Evolutionary conservation across 2,329 filamentous ascomycete genomes (phyloP).

Genomic region (Cytospora chrysosperma): DNA sequence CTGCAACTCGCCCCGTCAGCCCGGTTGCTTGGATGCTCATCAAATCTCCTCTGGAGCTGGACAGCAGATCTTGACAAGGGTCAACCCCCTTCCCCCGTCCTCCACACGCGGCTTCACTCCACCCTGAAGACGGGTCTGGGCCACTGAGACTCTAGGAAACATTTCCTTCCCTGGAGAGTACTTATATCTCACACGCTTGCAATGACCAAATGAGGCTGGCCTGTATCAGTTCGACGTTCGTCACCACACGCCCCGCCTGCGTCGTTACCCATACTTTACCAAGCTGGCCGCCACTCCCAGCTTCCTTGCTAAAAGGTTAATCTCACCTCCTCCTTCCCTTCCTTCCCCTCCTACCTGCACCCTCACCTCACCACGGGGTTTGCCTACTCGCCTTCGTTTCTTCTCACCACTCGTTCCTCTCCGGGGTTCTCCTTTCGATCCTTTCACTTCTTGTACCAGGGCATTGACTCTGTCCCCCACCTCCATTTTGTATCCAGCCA

Average conservation of each 20-base stretch:
- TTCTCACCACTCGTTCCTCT: slow-evolving; percentile 21
- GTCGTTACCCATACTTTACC: slow-evolving; percentile 38
- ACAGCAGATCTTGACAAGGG: slow-evolving; percentile 20
- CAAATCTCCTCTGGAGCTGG: slow-evolving; percentile 20
- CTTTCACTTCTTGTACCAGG: slow-evolving; percentile 8
- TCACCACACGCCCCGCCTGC: slow-evolving; percentile 42
- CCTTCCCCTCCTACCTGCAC: slow-evolving; percentile 4
- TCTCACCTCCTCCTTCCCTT: slow-evolving; percentile 32
- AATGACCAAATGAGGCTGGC: slow-evolving; percentile 47
- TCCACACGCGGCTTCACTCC: slow-evolving; percentile 20
- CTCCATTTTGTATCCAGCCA: slow-evolving; percentile 17
- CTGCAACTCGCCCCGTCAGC: slow-evolving; percentile 9
- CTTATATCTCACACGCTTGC: slow-evolving; percentile 34
- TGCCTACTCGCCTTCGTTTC: slow-evolving; percentile 17
- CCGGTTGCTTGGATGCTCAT: slow-evolving; percentile 12
- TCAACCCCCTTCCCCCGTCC: slow-evolving; percentile 16
- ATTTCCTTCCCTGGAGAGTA: slow-evolving; percentile 30
- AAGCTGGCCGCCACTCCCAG: slow-evolving; percentile 49
- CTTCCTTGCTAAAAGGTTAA: slow-evolving; percentile 40
- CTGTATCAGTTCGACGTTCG: slow-evolving; percentile 42
- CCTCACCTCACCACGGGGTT: slow-evolving; percentile 21
- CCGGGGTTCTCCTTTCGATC: slow-evolving; percentile 11
- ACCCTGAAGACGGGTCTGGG: slow-evolving; percentile 23
- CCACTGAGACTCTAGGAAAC: slow-evolving; percentile 18
- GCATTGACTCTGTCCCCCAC: slow-evolving; percentile 15